Base-by-base conservation (phyloP, 179 eudicot genomes). In the Silene vulgaris region DNA sequence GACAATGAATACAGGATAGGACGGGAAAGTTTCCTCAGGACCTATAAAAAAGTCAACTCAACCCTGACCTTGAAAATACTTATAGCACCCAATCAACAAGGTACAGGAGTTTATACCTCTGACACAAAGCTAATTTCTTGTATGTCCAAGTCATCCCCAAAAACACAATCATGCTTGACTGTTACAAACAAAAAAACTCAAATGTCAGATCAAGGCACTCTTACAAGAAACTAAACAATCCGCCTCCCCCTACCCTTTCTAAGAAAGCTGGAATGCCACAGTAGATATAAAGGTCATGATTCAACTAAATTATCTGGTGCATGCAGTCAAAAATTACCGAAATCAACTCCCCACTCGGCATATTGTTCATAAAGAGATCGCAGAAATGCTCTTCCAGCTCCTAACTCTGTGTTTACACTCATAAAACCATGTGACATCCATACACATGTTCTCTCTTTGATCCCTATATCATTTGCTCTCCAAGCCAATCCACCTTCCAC, bases 121-220 rank as follows among this genome's bases (percentile, higher is more conserved):
- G 99, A 95, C 30, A 90, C 96, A 74, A 79, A 75, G 62, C 75
- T 87, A 71, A 95, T 95, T 87, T 90, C 97, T 40, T 80, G 87
- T 43, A 87, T 75, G 76, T 90, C 84, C 81, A 90, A 88, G 82
- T 95, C 99, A 29, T 88, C 90, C 8, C 99, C 99, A 76, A 95
- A 95, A 72, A 95, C 91, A 85, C 99, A 95, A 76, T 95, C 99
- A 79, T 90, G 82, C 82, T 95, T 95, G 86, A 95, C 99, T 95
- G 90, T 75, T 37, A 76, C 68, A 35, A 35, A 35, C 40, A 35
- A 35, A 35, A 35, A 35, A 35, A 35, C 6, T 35, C 40, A 35
- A 35, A 35, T 35, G 40, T 35, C 40, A 35, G 40, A 35, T 35
- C 40, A 5, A 35, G 40, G 40, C 40, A 35, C 40, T 35, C 40